These are phyloP conservation scores for Lojkania enalia DNA, from an alignment of 2,329 filamentous ascomycete species.

Conservation along the genomic window DNA sequence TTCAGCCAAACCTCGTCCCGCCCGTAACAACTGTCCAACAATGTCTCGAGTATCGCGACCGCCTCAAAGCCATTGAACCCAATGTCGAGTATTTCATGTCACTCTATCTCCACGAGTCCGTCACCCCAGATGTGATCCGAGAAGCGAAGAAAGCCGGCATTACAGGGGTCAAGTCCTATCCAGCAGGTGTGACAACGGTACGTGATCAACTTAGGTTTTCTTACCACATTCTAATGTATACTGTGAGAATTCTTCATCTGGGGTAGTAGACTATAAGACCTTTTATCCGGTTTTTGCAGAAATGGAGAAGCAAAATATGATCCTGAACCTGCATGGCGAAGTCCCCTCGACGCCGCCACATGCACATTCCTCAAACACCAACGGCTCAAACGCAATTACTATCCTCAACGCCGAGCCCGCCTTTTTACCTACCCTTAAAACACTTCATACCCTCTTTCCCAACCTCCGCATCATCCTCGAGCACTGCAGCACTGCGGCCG, in stretches of 20 bases:
- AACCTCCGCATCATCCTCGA: slow-evolving; percentile 69
- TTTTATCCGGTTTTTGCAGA: slow-evolving; percentile 83
- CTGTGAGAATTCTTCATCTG: slow-evolving; percentile 62
- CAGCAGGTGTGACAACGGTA: slow-evolving; percentile 49
- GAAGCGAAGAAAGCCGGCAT: slow-evolving; percentile 75
- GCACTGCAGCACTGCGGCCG: slow-evolving; percentile 85
- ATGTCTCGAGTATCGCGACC: slow-evolving; percentile 51
- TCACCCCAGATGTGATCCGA: slow-evolving; percentile 61
- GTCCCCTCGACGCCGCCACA: slow-evolving; percentile 58
- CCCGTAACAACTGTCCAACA: slow-evolving; percentile 54
- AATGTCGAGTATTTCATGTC: slow-evolving; percentile 57
- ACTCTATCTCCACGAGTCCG: slow-evolving; percentile 54
- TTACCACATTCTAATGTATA: slow-evolving; percentile 23
- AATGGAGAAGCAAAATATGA: slow-evolving; percentile 81
- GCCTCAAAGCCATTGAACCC: slow-evolving; percentile 51
- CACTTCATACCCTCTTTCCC: slow-evolving; percentile 76
- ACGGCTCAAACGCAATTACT: slow-evolving; percentile 35
- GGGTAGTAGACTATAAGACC: slow-evolving; percentile 68
- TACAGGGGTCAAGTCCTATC: slow-evolving; percentile 72
- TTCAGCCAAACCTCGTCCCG: slow-evolving; percentile 55
- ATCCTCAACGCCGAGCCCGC: slow-evolving; percentile 69
- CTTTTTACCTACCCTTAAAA: slow-evolving; percentile 79
- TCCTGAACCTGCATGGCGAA: slow-evolving; percentile 95
- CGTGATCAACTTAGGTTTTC: slow-evolving; percentile 4
- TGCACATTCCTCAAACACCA: slow-evolving; percentile 18